Percentiles rank a stretch among this genome's conserved stretches.
Evolutionary conservation across 2,329 filamentous ascomycete genomes (phyloP).

Genomic region (Salinomyces thailandicus): DNA sequence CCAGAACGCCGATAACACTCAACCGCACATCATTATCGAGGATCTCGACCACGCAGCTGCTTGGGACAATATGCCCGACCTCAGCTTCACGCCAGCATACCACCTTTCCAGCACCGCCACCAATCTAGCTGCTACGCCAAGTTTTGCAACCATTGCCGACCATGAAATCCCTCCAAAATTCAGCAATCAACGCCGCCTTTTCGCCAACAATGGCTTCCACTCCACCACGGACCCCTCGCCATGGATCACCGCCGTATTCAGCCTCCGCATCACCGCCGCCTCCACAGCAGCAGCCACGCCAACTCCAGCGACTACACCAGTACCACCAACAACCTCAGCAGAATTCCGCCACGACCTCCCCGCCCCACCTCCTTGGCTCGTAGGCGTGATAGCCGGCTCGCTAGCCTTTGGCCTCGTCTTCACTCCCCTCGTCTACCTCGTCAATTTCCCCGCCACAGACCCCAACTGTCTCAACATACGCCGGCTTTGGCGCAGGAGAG

Average conservation of each 20-base stretch:
- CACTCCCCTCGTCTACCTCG: slow-evolving; percentile 13
- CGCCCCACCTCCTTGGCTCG: slow-evolving; percentile 6
- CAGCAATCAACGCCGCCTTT: no score
- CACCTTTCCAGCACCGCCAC: no score
- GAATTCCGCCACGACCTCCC: slow-evolving; percentile 4
- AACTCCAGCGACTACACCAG: background rate
- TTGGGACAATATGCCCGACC: no score
- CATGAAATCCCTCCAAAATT: background rate
- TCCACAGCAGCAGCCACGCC: background rate
- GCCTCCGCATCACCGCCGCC: background rate
- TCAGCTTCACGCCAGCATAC: no score
- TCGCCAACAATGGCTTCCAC: slow-evolving; percentile 1
- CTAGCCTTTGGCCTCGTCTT: slow-evolving; percentile 12
- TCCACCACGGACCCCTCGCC: slow-evolving; percentile 1
- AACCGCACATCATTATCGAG: no score
- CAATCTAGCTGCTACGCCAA: background rate
- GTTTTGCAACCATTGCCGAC: background rate
- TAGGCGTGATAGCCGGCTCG: slow-evolving; percentile 7
- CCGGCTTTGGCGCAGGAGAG: background rate
- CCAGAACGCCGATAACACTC: no score
- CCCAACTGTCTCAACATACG: background rate
- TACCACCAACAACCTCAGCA: background rate
- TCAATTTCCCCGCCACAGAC: slow-evolving; percentile 13
- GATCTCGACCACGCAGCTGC: no score
- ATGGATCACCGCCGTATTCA: background rate